Conservation (phyloP, 2,329 filamentous ascomycete genomes). For the Bisporella sp. region DNA sequence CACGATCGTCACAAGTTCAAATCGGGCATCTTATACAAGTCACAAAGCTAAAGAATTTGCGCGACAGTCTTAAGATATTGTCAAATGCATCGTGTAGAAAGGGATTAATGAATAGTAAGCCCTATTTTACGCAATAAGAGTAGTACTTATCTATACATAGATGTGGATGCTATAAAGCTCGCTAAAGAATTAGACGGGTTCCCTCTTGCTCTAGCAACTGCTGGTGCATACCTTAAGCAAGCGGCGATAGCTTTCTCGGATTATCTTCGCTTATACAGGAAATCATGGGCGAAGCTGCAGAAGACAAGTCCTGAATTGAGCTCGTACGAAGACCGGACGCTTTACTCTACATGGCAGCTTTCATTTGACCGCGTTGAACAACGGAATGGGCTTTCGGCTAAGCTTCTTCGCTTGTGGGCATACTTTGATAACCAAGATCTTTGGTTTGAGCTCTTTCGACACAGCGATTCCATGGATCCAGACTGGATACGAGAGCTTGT, state of each 20-base stretch:
- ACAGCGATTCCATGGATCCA: conserved; percentile 8
- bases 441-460: conserved; percentile 37
- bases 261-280: conserved; percentile 23
- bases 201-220: too few relatives aligned
- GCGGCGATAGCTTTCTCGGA: conserved; percentile 32
- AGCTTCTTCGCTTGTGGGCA: conserved; percentile 29
- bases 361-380: conserved; percentile 25
- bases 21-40: conserved; percentile 5
- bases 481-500: conserved; percentile 15
- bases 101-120: conserved; percentile 5
- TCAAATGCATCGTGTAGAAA: conserved; percentile 3
- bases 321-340: too few relatives aligned
- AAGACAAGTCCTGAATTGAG: conserved; percentile 13
- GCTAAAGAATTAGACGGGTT: too few relatives aligned
- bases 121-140: conserved; percentile 1
- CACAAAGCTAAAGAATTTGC: conserved; percentile 1
- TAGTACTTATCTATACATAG: conserved; percentile 1
- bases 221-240: conserved; percentile 8
- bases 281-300: conserved; percentile 29
- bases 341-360: too few relatives aligned
- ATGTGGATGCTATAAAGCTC: background rate
- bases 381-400: conserved; percentile 18
- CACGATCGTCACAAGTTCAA: conserved; percentile 2
- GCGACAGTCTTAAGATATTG: conserved; percentile 7
- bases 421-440: too few relatives aligned